Evolutionary conservation across 306 rosid species (phyloP).

Genomic region (Cucumis cinereus): DNA sequence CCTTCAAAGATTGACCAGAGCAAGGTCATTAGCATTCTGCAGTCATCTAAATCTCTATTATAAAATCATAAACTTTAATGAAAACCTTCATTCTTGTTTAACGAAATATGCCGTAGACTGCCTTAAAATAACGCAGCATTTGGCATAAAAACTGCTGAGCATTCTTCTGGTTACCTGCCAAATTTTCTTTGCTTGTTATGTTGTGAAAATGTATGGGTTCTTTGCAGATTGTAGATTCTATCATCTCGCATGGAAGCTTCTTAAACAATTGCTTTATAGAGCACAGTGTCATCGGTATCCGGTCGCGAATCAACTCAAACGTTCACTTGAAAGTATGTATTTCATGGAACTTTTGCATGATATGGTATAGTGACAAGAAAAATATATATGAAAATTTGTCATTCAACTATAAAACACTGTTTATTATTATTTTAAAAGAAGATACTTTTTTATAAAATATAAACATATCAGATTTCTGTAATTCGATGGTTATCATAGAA

Average conservation of each 20-base stretch:
- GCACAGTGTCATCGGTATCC: constrained; percentile 84
- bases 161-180: neutral
- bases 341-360: neutral
- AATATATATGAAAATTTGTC: neutral
- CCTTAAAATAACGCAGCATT: neutral
- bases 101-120: neutral
- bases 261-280: constrained; percentile 56
- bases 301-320: constrained; percentile 71
- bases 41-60: neutral
- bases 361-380: neutral
- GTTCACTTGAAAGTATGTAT: constrained; percentile 70
- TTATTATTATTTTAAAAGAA: too few species aligned
- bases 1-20: constrained; percentile 75
- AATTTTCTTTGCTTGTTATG: neutral
- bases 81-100: neutral
- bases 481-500: neutral
- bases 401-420: neutral
- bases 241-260: constrained; percentile 91
- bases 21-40: constrained; percentile 43
- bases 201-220: constrained; percentile 8
- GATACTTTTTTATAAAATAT: too few species aligned
- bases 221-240: constrained; percentile 78
- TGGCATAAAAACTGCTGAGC: neutral
- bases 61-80: neutral
- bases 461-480: neutral